phyloP scores from a whole-genome alignment of 345 rosid genomes.

The Citrus cavaleriei region DNA sequence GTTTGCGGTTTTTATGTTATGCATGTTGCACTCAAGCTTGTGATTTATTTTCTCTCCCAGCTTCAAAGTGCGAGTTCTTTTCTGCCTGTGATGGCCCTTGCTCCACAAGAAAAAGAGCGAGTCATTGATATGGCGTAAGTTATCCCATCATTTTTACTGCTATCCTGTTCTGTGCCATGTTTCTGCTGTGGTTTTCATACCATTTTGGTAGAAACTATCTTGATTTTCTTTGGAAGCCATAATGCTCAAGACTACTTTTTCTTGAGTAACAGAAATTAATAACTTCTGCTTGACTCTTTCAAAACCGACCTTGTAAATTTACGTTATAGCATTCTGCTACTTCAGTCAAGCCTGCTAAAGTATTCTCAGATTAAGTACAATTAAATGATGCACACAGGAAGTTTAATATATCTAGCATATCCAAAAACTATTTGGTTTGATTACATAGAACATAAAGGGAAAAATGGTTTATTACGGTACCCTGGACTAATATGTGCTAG shows the following conservation, averaged over 20 bases:
- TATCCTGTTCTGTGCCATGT: background rate
- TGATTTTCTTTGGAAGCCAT: background rate
- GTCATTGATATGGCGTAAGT: constrained; percentile 97
- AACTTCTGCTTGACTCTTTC: background rate
- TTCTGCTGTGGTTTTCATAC: background rate
- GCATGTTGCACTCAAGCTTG: background rate
- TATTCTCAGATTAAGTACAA: background rate
- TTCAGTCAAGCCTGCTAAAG: too few species aligned
- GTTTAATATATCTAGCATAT: background rate
- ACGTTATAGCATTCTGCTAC: background rate
- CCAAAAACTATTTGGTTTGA: too few species aligned
- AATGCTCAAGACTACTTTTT: background rate
- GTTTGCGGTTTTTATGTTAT: constrained; percentile 4
- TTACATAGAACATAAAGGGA: too few species aligned
- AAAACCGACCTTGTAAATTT: background rate
- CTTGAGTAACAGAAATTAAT: background rate
- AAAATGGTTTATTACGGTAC: background rate
- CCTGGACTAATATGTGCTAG: background rate
- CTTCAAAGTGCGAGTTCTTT: constrained; percentile 96
- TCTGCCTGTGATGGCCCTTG: constrained; percentile 98
- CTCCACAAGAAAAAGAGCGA: constrained; percentile 90
- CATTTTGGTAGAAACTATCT: background rate
- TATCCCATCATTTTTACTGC: background rate
- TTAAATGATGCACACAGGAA: too few species aligned
- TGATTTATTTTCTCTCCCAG: constrained; percentile 32